Evolutionary conservation across 352 stramenopile genomes (phyloP), one percentile per base, ranked within the genome.

Genomic region (Globisporangium polare): DNA sequence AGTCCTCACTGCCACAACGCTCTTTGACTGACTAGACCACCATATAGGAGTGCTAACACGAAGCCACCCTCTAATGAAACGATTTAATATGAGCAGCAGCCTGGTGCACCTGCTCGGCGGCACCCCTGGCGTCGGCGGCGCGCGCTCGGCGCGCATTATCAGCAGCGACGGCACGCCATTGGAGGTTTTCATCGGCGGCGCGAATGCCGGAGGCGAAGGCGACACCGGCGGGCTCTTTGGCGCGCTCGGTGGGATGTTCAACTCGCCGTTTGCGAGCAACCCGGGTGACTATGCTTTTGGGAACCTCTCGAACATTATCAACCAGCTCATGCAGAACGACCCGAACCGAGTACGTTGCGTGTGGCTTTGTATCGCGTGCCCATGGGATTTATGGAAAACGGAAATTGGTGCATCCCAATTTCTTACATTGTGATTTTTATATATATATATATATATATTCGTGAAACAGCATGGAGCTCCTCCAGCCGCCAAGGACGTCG

Each of bases 261-360:
- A 59, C 51, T 24, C 58, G 35, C 58, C 58, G 7, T 39, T 71
- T 27, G 71, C 76, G 17, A 75, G 80, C 45, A 90, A 91, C 43
- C 66, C 82, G 9, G 84, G 86, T 1, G 86, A 95, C 68, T 95
- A 95, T 49, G 86, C 84, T 4, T 90, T 95, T 60, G 86, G 86
- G 31, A 93, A 89, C 52, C 83, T 94, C 63, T 78, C 85, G 17
- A 92, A 72, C 49, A 73, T 95, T 26, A 94, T 95, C 56, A 94
- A 94, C 62, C 86, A 95, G 60, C 77, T 95, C 20, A 95, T 95
- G 86, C 84, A 93, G 55, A 93, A 94, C 66, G 86, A 95, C 35
- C 73, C 84, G 8, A 95, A 93, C 61, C 73, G 86, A 66, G 86
- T 94, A 80, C 63, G 77, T 67, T n/a, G 27, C 15, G 18, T 58